phyloP scores from a whole-genome alignment of 2,329 filamentous ascomycete genomes.

The Diaporthe longicolla region DNA sequence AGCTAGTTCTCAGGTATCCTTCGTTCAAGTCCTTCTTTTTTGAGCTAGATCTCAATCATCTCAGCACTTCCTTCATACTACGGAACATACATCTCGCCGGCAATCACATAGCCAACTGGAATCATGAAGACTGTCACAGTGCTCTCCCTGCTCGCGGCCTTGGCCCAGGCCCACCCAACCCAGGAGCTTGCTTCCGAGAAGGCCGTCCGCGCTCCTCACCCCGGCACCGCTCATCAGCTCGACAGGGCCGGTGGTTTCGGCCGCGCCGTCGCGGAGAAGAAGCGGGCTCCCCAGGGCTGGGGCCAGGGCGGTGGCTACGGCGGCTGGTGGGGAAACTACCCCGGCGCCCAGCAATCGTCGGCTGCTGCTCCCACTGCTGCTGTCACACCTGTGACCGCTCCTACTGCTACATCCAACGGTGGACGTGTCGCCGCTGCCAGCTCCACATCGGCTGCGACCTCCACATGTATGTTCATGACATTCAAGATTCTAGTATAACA shows the following conservation, averaged over 20 bases:
- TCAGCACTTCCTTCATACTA: neutral
- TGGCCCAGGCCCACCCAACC: slow-evolving; percentile 1
- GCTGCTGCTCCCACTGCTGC: neutral
- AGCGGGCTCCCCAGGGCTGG: slow-evolving; percentile 8
- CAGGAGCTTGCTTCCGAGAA: slow-evolving; percentile 7
- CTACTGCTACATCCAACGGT: neutral
- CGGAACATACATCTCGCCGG: neutral
- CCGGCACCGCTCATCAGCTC: slow-evolving; percentile 4
- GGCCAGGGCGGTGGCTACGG: slow-evolving; percentile 8
- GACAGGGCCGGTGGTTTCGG: slow-evolving; percentile 10
- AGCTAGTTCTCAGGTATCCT: slow-evolving; percentile 24
- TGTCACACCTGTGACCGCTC: neutral
- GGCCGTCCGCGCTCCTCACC: slow-evolving; percentile 10
- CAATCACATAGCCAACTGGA: neutral
- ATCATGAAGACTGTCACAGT: slow-evolving; percentile 18
- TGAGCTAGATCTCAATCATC: slow-evolving; percentile 13
- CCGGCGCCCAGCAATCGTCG: neutral
- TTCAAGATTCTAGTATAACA: neutral
- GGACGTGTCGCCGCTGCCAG: slow-evolving; percentile 14
- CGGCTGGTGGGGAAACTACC: neutral
- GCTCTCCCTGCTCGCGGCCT: slow-evolving; percentile 18
- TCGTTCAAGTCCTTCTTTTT: slow-evolving; percentile 10
- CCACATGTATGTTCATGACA: slow-evolving; percentile 6
- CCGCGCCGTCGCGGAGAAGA: neutral
- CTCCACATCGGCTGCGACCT: neutral